Evolutionary conservation across 2,329 filamentous ascomycete genomes (phyloP), one percentile per base, ranked within the genome.

Genomic region (Xylariales sp.): DNA sequence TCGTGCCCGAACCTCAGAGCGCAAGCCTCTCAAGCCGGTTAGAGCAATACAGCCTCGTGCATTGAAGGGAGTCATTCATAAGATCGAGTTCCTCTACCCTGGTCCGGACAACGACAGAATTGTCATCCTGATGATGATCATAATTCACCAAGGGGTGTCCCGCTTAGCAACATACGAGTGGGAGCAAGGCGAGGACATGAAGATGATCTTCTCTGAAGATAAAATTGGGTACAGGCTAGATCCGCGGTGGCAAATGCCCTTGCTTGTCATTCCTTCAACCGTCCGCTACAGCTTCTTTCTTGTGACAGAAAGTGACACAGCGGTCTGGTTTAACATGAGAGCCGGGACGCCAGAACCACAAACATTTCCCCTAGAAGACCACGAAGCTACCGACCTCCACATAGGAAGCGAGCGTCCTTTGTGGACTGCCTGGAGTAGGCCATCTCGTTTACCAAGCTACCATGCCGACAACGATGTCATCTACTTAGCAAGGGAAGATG

Each of bases 401-500:
- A 68, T 71, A 46, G 78, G 70, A 19, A 59, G 46, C 24, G 63
- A 55, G 25, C 56, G 46, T 28, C 84, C 85, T 1, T 62, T 87
- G 3, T 96, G 89, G 86, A 85, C 84, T 3, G 80, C 85, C 18
- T 98, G 91, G 90, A 80, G 88, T 20, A 78, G 87, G 45, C 86
- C 89, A 2, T 75, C 80, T 45, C 81, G 91, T 6, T 74, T 80
- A 18, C 74, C 74, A 45, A 64, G 69, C 10, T 84, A 83, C 50
- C 76, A 76, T 39, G 67, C 75, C 40, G 73, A 69, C 14, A 80
- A 82, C 25, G 93, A 97, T 55, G 80, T 84, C 45, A 80, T 97
- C 36, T 95, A 93, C 56, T 68, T 98, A 12, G 86, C 85, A 9
- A 80, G 90, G 41, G 91, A 97, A 63, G 91, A 97, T 57, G 93